A percentile compares a stretch with the other conserved stretches of the same genome.
phyloP scores from a whole-genome alignment of 192 early-diverging fungal species.

The Coemansia sp. region DNA sequence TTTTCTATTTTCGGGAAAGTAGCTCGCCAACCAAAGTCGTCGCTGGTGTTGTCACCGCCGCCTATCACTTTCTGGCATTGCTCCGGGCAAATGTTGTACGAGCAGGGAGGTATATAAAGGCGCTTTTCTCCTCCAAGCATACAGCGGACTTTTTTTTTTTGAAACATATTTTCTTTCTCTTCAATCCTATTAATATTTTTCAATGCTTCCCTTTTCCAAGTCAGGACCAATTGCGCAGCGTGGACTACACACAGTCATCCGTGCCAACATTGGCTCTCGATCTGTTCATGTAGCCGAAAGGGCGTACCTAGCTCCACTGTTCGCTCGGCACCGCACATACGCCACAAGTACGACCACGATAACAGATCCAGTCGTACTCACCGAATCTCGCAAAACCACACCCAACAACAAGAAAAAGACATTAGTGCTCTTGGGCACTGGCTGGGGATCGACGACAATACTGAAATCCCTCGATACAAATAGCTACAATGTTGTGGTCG shows the following conservation, averaged over 20 bases:
- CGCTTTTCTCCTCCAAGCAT: neutral
- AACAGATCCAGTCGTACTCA: neutral
- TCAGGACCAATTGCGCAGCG: neutral
- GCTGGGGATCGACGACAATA: conserved; percentile 69
- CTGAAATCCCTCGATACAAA: conserved; percentile 67
- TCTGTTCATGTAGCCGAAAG: neutral
- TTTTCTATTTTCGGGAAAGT: neutral
- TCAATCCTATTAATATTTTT: neutral
- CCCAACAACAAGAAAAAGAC: conserved; percentile 31
- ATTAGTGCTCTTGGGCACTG: conserved; percentile 54
- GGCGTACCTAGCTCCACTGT: neutral
- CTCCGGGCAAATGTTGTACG: neutral
- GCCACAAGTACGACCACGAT: neutral
- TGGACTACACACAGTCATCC: neutral
- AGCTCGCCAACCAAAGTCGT: neutral
- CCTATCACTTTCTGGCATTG: neutral
- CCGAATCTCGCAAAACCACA: neutral
- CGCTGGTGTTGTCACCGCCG: neutral
- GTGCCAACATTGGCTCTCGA: neutral
- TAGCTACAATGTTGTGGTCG: conserved; percentile 70
- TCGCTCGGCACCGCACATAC: neutral
- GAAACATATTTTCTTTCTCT: neutral
- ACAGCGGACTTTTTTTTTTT: neutral
- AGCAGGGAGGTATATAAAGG: neutral
- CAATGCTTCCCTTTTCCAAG: neutral